A percentile compares a stretch with the other conserved stretches of the same genome.
Evolutionary conservation across 2,329 filamentous ascomycete species (phyloP).

Genomic region (Scopulariopsis brevicaulis): DNA sequence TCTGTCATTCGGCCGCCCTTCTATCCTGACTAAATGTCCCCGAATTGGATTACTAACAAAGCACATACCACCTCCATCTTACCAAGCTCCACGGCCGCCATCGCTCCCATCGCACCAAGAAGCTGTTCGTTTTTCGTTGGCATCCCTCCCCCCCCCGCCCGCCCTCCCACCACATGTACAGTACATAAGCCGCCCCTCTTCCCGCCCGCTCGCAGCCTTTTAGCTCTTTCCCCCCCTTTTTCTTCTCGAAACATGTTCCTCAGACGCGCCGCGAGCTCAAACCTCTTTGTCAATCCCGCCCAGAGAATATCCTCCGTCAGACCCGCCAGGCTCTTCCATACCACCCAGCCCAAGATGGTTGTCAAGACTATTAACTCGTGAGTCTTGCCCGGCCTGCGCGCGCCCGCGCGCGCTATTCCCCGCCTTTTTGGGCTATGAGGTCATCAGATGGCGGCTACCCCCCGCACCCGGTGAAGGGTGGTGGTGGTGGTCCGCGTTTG

Average conservation of each 20-base stretch:
- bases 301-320: neutral
- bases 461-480: neutral
- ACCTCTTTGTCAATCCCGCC: neutral
- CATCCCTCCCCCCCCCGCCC: neutral
- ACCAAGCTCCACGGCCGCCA: neutral
- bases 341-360: slow-evolving; percentile 2
- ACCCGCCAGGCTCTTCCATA: neutral
- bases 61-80: neutral
- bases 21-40: neutral
- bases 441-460: neutral
- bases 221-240: neutral
- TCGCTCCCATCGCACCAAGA: neutral
- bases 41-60: neutral
- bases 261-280: neutral
- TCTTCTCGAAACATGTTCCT: neutral
- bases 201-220: neutral
- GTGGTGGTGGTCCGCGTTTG: no score
- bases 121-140: neutral
- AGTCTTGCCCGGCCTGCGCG: neutral
- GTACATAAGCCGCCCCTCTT: slow-evolving; percentile 1
- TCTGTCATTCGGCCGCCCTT: neutral
- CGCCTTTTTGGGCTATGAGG: neutral
- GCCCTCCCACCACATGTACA: neutral
- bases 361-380: slow-evolving; percentile 1
- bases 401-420: neutral